phyloP scores from a whole-genome alignment of 805 yeast genomes.

The Schizosaccharomyces lindneri region DNA sequence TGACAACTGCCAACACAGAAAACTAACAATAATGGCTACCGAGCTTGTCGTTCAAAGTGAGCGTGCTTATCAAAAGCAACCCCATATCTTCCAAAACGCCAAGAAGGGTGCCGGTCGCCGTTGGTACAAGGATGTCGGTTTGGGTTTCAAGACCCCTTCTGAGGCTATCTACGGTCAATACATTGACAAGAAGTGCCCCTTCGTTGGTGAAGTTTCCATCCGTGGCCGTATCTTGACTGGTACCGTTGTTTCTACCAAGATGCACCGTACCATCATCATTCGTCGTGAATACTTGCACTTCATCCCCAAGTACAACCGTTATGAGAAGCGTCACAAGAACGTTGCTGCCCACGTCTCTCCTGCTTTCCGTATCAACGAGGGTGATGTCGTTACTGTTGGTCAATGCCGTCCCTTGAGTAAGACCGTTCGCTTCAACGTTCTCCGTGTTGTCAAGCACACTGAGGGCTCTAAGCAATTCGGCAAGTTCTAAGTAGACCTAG shows the following conservation, averaged over 20 bases:
- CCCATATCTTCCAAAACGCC: conserved; percentile 99
- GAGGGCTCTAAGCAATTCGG: conserved; percentile 74
- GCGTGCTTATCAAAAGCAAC: conserved; percentile 99
- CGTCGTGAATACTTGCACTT: conserved; percentile 99
- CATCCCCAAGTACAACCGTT: conserved; percentile 99
- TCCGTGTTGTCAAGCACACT: conserved; percentile 74
- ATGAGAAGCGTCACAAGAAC: conserved; percentile 99
- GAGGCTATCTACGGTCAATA: conserved; percentile 94
- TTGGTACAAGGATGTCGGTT: conserved; percentile 99
- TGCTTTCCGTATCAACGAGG: conserved; percentile 98
- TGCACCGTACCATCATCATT: conserved; percentile 99
- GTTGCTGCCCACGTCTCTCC: conserved; percentile 99
- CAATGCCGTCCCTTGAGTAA: conserved; percentile 99
- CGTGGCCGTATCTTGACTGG: conserved; percentile 99
- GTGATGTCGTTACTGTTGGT: conserved; percentile 97
- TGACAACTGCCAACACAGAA: not conserved
- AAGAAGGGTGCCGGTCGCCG: conserved; percentile 47
- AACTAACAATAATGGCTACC: conserved; percentile 49
- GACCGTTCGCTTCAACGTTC: conserved; percentile 98
- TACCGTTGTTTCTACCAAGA: conserved; percentile 98
- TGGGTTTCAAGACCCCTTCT: conserved; percentile 99
- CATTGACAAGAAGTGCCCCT: conserved; percentile 98
- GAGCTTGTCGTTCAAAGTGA: conserved; percentile 99
- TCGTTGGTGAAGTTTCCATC: conserved; percentile 87
- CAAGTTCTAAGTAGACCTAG: conserved; percentile 41